Evolutionary conservation across 2,329 filamentous ascomycete genomes (phyloP), one percentile per base, ranked within the genome.

Genomic region (Aciculosporium take): DNA sequence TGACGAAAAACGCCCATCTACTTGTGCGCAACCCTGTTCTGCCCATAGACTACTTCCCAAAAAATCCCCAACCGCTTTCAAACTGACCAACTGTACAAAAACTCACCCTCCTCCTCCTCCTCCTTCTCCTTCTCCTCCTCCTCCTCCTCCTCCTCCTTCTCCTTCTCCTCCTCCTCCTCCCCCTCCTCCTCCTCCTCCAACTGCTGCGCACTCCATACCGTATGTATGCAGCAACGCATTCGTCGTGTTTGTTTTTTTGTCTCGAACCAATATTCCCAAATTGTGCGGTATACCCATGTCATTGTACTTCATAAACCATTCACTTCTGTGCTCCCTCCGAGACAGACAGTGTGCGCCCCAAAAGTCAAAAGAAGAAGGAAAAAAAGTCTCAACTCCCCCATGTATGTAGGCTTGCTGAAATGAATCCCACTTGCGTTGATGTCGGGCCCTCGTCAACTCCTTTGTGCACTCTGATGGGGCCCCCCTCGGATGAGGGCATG

Each of bases 221-320:
- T 40, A 6, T 36, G 20, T 23, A 39, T 32, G 27, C 27, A 10
- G 18, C n/a, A 23, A 34, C 23, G 15, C 23, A 15, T 33, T 7
- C 33, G n/a, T n/a, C n/a, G n/a, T n/a, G n/a, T n/a, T n/a, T n/a
- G n/a, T n/a, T n/a, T n/a, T n/a, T n/a, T n/a, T n/a, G n/a, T n/a
- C n/a, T 44, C 8, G 38, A 38, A 23, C 29, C 18, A n/a, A 27
- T 37, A 36, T 44, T 28, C 28, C 21, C n/a, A n/a, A 20, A 41
- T 41, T 38, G 32, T 42, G 34, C 41, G 40, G 40, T 47, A 45
- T 47, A 47, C 45, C 42, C 33, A 31, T 41, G 37, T 43, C 36
- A 23, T 42, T 31, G 38, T 41, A 32, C 41, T 42, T 39, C 40
- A 39, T 45, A 41, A 40, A 24, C 21, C 28, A n/a, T n/a, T 37